Percentiles rank a stretch among this genome's conserved stretches.
phyloP scores from a whole-genome alignment of 164 flowering plant genomes.

The Vitis cinerea region DNA sequence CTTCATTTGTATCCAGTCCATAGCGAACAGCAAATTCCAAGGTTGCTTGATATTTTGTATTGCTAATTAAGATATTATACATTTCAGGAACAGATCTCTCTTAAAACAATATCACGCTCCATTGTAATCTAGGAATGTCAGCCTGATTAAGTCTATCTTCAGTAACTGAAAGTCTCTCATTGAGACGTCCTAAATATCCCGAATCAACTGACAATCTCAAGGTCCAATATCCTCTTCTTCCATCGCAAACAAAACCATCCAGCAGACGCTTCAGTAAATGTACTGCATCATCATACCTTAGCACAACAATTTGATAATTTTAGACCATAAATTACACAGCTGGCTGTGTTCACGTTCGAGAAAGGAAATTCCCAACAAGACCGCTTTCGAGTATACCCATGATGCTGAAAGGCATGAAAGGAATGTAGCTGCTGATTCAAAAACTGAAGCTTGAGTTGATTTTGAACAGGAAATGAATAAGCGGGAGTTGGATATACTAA shows the following conservation, averaged over 20 bases:
- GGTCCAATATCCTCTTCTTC: slow-evolving; percentile 93
- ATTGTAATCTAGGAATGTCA: slow-evolving; percentile 36
- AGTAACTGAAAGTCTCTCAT: slow-evolving; percentile 84
- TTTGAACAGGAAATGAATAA: slow-evolving; percentile 27
- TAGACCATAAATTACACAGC: neutral
- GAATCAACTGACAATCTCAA: slow-evolving; percentile 79
- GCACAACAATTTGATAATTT: neutral
- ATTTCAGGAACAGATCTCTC: slow-evolving; percentile 71
- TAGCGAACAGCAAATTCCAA: slow-evolving; percentile 66
- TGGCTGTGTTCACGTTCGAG: slow-evolving; percentile 56
- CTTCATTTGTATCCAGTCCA: slow-evolving; percentile 74
- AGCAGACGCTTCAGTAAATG: slow-evolving; percentile 54
- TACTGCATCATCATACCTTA: slow-evolving; percentile 82
- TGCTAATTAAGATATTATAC: slow-evolving; percentile 61
- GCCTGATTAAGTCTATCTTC: slow-evolving; percentile 54
- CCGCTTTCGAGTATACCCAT: slow-evolving; percentile 81
- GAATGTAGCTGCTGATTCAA: slow-evolving; percentile 36
- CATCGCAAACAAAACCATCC: slow-evolving; percentile 41
- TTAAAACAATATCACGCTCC: slow-evolving; percentile 71
- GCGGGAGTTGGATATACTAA: slow-evolving; percentile 54
- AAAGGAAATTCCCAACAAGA: slow-evolving; percentile 71
- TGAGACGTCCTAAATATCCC: slow-evolving; percentile 66
- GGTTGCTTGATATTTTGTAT: slow-evolving; percentile 61
- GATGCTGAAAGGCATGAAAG: slow-evolving; percentile 58
- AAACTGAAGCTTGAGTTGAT: slow-evolving; percentile 19